These are phyloP conservation scores for Elaeis guineensis DNA, from an alignment of 176 grass and related monocot species.

Conservation along the genomic window DNA sequence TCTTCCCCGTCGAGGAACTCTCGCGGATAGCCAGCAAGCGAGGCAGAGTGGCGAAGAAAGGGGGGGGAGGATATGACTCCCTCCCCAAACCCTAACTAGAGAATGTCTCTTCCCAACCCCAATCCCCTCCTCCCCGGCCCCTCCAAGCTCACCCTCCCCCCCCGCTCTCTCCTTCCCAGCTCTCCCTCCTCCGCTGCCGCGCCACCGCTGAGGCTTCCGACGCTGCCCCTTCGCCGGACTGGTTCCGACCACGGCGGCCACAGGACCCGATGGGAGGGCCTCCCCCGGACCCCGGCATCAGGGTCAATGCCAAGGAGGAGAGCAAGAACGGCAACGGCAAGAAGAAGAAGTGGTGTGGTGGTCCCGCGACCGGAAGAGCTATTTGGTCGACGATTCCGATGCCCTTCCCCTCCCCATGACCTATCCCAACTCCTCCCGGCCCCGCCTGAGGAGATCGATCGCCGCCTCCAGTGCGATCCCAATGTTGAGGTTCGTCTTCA, in stretches of 20 bases:
- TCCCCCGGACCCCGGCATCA: slow-evolving; percentile 47
- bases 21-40: not conserved
- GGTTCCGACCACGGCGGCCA: slow-evolving; percentile 43
- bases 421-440: slow-evolving; percentile 44
- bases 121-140: not conserved
- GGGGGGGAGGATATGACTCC: slow-evolving; percentile 32
- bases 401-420: slow-evolving; percentile 85
- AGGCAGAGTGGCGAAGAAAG: not conserved
- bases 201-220: slow-evolving; percentile 60
- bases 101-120: slow-evolving; percentile 6
- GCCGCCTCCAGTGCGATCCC: slow-evolving; percentile 68
- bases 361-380: slow-evolving; percentile 87
- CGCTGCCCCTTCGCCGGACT: slow-evolving; percentile 40
- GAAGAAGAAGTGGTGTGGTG: slow-evolving; percentile 52
- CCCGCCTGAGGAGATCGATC: slow-evolving; percentile 69
- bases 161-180: not conserved
- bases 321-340: slow-evolving; percentile 7
- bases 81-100: not conserved
- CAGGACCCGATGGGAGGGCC: slow-evolving; percentile 23
- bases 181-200: slow-evolving; percentile 2
- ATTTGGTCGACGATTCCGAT: slow-evolving; percentile 61
- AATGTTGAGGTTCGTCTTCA: slow-evolving; percentile 35
- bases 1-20: no score
- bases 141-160: not conserved
- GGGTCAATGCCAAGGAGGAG: slow-evolving; percentile 76